A percentile compares a stretch with the other conserved stretches of the same genome.
phyloP scores from a whole-genome alignment of 1,284 basidiomycete species.

The Ceratobasidium sp. region DNA sequence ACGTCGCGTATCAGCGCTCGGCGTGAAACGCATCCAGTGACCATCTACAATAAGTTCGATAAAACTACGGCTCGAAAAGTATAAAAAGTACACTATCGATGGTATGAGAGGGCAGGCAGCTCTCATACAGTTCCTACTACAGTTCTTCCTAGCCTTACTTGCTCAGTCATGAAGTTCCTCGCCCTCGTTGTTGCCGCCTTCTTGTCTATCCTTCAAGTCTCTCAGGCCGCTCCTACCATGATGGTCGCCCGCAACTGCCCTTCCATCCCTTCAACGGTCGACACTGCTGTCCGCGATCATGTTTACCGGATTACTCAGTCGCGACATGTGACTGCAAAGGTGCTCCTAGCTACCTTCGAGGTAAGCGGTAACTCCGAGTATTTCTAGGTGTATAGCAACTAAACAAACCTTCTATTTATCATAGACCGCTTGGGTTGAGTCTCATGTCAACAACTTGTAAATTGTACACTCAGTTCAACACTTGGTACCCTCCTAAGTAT shows the following conservation, averaged over 20 bases:
- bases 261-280: slow-evolving; percentile 28
- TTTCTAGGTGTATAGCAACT: neutral
- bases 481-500: neutral
- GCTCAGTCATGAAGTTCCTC: slow-evolving; percentile 31
- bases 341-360: slow-evolving; percentile 40
- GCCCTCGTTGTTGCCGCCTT: slow-evolving; percentile 11
- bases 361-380: neutral
- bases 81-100: neutral
- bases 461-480: neutral
- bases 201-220: slow-evolving; percentile 26
- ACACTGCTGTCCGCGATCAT: slow-evolving; percentile 35
- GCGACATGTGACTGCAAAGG: slow-evolving; percentile 37
- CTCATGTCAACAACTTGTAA: slow-evolving; percentile 44
- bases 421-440: slow-evolving; percentile 43
- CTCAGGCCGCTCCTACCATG: slow-evolving; percentile 17
- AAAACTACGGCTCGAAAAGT: neutral
- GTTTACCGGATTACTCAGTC: slow-evolving; percentile 28
- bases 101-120: neutral
- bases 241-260: slow-evolving; percentile 15
- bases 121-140: neutral
- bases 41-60: neutral
- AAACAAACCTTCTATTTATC: neutral
- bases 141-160: neutral
- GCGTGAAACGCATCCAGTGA: neutral
- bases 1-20: slow-evolving; percentile 34